These are phyloP conservation scores for Stagonosporopsis tanaceti DNA, from an alignment of 2,329 filamentous ascomycete species.

Conservation along the genomic window DNA sequence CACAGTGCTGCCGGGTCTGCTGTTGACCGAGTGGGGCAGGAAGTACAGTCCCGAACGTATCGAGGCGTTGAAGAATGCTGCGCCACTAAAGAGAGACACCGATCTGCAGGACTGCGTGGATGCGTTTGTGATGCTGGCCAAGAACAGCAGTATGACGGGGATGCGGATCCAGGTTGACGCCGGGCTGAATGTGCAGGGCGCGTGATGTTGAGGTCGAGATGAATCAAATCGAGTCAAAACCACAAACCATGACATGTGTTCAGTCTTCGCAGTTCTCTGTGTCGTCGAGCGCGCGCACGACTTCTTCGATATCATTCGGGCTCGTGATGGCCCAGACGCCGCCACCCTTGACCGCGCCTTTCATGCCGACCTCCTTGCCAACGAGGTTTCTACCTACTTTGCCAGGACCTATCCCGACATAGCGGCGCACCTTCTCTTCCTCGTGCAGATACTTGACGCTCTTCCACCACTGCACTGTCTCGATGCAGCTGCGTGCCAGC, in stretches of 20 bases:
- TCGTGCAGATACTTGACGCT: slow-evolving; percentile 90
- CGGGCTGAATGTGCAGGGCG: slow-evolving; percentile 44
- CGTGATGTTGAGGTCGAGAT: slow-evolving; percentile 8
- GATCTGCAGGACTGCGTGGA: slow-evolving; percentile 63
- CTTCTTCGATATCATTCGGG: slow-evolving; percentile 65
- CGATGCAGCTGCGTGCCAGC: slow-evolving; percentile 81
- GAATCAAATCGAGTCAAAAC: not conserved
- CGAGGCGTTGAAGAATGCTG: slow-evolving; percentile 61
- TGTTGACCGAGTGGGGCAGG: slow-evolving; percentile 67
- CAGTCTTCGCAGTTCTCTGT: slow-evolving; percentile 48
- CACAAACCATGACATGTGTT: not conserved
- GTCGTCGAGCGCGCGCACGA: slow-evolving; percentile 56
- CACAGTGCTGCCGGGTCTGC: slow-evolving; percentile 69
- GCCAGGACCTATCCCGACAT: slow-evolving; percentile 91
- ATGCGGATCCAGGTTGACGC: slow-evolving; percentile 55
- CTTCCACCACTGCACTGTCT: slow-evolving; percentile 95
- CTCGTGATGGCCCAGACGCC: slow-evolving; percentile 93
- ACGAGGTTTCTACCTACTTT: slow-evolving; percentile 94
- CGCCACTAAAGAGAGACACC: slow-evolving; percentile 66
- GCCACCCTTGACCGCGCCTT: slow-evolving; percentile 82
- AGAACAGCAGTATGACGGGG: slow-evolving; percentile 61
- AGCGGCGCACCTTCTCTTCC: slow-evolving; percentile 79
- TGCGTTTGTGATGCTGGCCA: slow-evolving; percentile 63
- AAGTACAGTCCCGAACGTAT: slow-evolving; percentile 67
- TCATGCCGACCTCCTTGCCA: slow-evolving; percentile 93